phyloP scores from a whole-genome alignment of 345 rosid genomes.

The Arabidopsis suecica region DNA sequence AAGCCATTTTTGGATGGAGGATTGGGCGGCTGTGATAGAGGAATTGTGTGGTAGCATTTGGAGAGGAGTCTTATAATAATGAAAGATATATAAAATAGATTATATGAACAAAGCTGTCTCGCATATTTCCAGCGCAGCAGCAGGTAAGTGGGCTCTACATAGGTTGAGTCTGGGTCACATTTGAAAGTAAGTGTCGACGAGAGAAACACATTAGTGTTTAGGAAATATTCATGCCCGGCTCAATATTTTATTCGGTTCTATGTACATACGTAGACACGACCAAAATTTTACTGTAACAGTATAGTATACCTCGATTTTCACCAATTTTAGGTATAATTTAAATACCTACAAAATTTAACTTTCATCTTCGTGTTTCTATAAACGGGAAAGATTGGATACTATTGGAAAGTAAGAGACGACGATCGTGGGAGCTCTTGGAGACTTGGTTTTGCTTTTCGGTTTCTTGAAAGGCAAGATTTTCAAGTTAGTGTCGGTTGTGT shows the following conservation, averaged over 20 bases:
- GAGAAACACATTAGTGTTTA: no score
- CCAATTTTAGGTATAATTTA: no score
- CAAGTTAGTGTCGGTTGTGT: not conserved
- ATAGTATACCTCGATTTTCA: no score
- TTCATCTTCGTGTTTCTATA: no score
- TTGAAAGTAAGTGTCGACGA: constrained; percentile 14
- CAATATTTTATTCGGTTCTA: no score
- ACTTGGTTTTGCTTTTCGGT: not conserved
- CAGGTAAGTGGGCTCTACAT: constrained; percentile 47
- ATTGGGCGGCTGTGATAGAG: not conserved
- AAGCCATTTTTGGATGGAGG: constrained; percentile 31
- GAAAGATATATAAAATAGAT: not conserved
- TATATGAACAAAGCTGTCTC: constrained; percentile 30
- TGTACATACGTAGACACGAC: no score
- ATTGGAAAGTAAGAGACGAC: constrained; percentile 20
- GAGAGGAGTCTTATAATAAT: constrained; percentile 27
- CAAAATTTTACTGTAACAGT: no score
- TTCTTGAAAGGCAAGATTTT: constrained; percentile 21
- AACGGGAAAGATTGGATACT: not conserved
- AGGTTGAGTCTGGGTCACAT: constrained; percentile 27
- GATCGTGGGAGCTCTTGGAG: constrained; percentile 7
- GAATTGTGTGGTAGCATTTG: constrained; percentile 16
- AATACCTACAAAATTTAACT: no score
- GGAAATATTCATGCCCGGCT: no score
- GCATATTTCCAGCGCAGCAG: constrained; percentile 49